These are phyloP conservation scores for Cryphonectria radicalis DNA, from an alignment of 2,329 filamentous ascomycete genomes.

Conservation along the genomic window DNA sequence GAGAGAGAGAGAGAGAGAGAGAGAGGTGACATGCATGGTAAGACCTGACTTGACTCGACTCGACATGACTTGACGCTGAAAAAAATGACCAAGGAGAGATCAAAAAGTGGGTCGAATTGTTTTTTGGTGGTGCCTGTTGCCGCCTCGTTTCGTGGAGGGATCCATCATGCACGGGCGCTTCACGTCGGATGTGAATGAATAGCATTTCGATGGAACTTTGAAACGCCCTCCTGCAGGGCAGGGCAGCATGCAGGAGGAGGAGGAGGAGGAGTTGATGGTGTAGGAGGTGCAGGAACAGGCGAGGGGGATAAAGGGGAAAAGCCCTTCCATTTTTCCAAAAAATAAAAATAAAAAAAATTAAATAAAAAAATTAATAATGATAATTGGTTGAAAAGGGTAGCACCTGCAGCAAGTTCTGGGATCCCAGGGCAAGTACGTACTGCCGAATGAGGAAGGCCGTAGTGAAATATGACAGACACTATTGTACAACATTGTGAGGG, in stretches of 20 bases:
- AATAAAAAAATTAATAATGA: not conserved
- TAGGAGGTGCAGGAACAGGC: not conserved
- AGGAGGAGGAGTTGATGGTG: not conserved
- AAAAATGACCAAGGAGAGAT: not conserved
- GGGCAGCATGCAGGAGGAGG: conserved; percentile 7
- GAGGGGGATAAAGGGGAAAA: not conserved
- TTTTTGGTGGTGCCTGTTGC: conserved; percentile 6
- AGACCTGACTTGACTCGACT: not conserved
- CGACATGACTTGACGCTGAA: not conserved
- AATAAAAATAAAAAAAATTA: not conserved
- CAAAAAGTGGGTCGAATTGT: not conserved
- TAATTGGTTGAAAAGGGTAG: not conserved
- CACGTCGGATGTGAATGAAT: conserved; percentile 9
- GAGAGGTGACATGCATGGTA: conserved; percentile 1
- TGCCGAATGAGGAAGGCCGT: not conserved
- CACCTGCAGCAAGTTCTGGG: not conserved
- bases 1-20: not conserved
- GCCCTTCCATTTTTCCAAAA: not conserved
- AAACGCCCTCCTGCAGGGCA: conserved; percentile 22
- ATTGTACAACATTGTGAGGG: not conserved
- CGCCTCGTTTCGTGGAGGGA: conserved; percentile 1
- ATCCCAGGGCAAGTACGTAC: not conserved
- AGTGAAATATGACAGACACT: not conserved
- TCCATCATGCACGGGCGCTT: conserved; percentile 14
- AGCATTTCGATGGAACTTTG: conserved; percentile 16